A percentile compares a stretch with the other conserved stretches of the same genome.
phyloP scores from a whole-genome alignment of 345 rosid species.

The Noccaea caerulescens region DNA sequence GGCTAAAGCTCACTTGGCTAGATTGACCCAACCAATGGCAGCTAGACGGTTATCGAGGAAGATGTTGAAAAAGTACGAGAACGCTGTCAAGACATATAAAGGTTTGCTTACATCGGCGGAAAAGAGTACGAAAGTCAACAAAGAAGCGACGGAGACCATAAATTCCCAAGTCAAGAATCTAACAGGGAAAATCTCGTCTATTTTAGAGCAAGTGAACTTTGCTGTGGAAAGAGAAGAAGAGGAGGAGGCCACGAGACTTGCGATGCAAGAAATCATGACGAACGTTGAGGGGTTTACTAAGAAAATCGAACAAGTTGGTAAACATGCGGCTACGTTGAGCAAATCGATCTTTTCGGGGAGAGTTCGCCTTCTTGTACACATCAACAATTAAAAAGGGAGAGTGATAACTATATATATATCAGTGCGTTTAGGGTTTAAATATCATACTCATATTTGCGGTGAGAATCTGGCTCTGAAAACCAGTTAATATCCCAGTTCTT shows the following conservation, averaged over 20 bases:
- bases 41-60: too few species aligned
- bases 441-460: slow-evolving; percentile 57
- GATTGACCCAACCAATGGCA: too few species aligned
- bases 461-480: slow-evolving; percentile 43
- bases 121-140: too few species aligned
- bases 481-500: slow-evolving; percentile 62
- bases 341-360: slow-evolving; percentile 47
- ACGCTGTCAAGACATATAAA: too few species aligned
- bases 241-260: slow-evolving; percentile 47
- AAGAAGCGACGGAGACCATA: slow-evolving; percentile 29
- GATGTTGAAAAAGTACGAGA: too few species aligned
- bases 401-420: background rate
- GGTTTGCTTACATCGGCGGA: too few species aligned
- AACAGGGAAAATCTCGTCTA: slow-evolving; percentile 45
- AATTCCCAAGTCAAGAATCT: slow-evolving; percentile 47
- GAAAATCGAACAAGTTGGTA: slow-evolving; percentile 54
- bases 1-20: too few species aligned
- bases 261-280: slow-evolving; percentile 64
- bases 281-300: slow-evolving; percentile 44
- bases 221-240: slow-evolving; percentile 52
- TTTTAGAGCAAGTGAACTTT: slow-evolving; percentile 49
- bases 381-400: background rate
- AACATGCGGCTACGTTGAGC: slow-evolving; percentile 59
- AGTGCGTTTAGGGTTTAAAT: background rate
- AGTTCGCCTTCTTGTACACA: slow-evolving; percentile 54